phyloP scores from a whole-genome alignment of 768 basidiomycete genomes.

The Pleurotus tuoliensis region DNA sequence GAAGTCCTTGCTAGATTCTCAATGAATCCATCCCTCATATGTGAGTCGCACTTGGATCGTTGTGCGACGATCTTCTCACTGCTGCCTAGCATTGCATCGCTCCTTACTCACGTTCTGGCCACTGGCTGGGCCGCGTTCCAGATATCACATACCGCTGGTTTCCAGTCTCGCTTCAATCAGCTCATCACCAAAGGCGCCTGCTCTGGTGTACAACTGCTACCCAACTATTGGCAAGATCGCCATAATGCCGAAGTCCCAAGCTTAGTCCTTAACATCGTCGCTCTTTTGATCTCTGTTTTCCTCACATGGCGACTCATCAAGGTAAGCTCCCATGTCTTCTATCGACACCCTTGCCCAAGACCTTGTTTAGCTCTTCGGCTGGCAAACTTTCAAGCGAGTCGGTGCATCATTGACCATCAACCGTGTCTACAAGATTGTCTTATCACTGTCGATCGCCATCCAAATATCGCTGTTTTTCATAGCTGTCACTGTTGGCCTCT shows the following conservation, averaged over 20 bases:
- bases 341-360: neutral
- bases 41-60: neutral
- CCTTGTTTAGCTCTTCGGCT: constrained; percentile 58
- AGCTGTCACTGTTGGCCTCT: constrained; percentile 61
- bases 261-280: constrained; percentile 56
- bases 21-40: constrained; percentile 84
- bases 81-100: constrained; percentile 47
- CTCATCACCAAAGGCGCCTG: constrained; percentile 68
- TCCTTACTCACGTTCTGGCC: constrained; percentile 69
- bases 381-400: constrained; percentile 87
- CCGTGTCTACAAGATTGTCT: constrained; percentile 68
- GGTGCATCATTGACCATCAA: constrained; percentile 74
- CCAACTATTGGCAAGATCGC: constrained; percentile 62
- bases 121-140: constrained; percentile 74
- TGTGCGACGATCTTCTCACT: neutral
- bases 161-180: constrained; percentile 51
- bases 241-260: constrained; percentile 59
- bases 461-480: constrained; percentile 82
- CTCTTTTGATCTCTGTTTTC: constrained; percentile 56
- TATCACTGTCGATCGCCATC: constrained; percentile 65
- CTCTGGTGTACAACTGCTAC: constrained; percentile 43
- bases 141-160: constrained; percentile 53
- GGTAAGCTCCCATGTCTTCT: constrained; percentile 30
- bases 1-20: constrained; percentile 21
- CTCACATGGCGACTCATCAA: constrained; percentile 74